Percentiles rank a stretch among this genome's conserved stretches.
These are phyloP conservation scores for carrot (Daucus carota) DNA, from an alignment of 129 eudicot species.

Conservation along the genomic window DNA sequence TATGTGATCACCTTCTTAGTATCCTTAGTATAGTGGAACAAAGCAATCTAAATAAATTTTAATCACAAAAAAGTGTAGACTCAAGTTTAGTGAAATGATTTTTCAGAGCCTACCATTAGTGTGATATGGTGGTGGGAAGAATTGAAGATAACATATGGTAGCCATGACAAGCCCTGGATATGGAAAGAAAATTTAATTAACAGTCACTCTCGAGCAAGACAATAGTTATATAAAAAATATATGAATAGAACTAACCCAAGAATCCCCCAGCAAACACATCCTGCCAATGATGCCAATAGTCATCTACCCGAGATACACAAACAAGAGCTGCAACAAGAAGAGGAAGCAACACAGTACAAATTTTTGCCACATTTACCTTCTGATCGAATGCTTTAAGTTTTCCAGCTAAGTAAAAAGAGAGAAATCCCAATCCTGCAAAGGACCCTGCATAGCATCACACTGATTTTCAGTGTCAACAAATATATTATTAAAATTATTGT, in stretches of 20 bases:
- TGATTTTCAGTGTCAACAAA: too few species aligned
- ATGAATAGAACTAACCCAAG: conserved; percentile 11
- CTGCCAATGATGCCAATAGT: conserved; percentile 24
- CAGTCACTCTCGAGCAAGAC: not conserved
- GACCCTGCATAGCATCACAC: conserved; percentile 32
- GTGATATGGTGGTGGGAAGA: conserved; percentile 72
- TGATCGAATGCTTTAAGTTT: conserved; percentile 19
- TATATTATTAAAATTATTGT: too few species aligned
- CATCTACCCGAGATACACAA: conserved; percentile 19
- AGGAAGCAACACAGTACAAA: conserved; percentile 17
- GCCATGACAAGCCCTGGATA: conserved; percentile 55
- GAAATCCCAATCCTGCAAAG: conserved; percentile 43
- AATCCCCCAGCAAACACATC: conserved; percentile 8
- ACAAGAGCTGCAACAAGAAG: conserved; percentile 19
- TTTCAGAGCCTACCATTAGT: conserved; percentile 34
- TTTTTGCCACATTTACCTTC: conserved; percentile 16
- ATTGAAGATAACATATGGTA: conserved; percentile 66
- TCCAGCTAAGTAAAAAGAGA: conserved; percentile 37
- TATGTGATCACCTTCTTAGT: not conserved
- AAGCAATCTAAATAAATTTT: too few species aligned
- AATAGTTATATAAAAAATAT: too few species aligned
- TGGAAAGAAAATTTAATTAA: not conserved
- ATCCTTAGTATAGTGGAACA: too few species aligned
- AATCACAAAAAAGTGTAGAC: too few species aligned
- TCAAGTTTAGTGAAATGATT: not conserved